These are phyloP conservation scores for Metarhizium album DNA, from an alignment of 2,329 filamentous ascomycete species.

Conservation along the genomic window DNA sequence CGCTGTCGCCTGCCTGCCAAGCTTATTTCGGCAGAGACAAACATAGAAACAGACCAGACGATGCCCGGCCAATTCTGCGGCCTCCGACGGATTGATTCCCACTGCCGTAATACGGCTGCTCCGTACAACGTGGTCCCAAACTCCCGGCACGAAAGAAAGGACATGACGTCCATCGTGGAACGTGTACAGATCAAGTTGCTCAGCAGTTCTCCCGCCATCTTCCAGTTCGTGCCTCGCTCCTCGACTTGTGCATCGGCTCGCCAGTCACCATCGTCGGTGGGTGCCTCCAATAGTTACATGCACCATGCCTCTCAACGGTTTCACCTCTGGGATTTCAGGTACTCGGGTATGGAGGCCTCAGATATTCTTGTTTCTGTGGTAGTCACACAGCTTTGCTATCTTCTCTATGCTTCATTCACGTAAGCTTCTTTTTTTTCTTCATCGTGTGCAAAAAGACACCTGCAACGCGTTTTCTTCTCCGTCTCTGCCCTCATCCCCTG, in stretches of 20 bases:
- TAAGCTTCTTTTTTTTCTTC: background rate
- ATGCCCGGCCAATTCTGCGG: background rate
- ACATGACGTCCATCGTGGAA: no score
- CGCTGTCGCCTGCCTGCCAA: background rate
- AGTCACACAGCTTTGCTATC: background rate
- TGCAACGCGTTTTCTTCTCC: background rate
- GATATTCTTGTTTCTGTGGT: background rate
- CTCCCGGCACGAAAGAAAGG: no score
- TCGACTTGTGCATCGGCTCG: background rate
- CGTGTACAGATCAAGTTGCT: no score
- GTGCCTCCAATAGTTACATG: background rate
- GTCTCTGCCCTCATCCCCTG: background rate
- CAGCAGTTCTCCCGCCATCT: no score
- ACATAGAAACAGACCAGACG: background rate
- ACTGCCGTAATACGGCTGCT: background rate
- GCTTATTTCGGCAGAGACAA: background rate
- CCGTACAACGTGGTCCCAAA: background rate
- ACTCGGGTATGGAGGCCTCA: background rate
- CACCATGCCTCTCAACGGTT: background rate
- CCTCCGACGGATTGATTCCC: background rate
- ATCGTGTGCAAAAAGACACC: background rate
- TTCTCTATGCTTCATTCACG: background rate
- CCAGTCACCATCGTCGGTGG: background rate
- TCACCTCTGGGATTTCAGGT: background rate
- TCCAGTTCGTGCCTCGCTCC: background rate